These are phyloP conservation scores for Thermomucor indicae-seudaticae DNA, from an alignment of 371 early-diverging fungal genomes.

Conservation along the genomic window DNA sequence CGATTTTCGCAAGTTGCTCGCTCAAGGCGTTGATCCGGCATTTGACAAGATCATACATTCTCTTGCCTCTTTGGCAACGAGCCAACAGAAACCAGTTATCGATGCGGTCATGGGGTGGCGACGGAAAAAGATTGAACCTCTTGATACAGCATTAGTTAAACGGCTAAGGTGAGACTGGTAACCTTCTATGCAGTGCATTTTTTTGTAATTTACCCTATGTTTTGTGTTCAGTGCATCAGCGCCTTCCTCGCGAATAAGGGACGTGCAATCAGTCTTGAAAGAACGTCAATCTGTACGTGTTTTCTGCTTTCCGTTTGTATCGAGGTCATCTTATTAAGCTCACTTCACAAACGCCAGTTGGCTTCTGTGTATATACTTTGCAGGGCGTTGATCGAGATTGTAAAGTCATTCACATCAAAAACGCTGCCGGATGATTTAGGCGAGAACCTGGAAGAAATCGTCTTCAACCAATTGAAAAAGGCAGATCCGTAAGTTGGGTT, in stretches of 20 bases:
- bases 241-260: conserved; percentile 35
- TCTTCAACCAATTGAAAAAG: conserved; percentile 84
- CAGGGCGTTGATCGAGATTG: conserved; percentile 81
- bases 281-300: conserved; percentile 48
- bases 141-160: conserved; percentile 40
- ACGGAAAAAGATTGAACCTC: conserved; percentile 68
- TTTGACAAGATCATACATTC: conserved; percentile 82
- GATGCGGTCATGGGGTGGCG: conserved; percentile 92
- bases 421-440: conserved; percentile 84
- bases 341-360: conserved; percentile 47
- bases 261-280: conserved; percentile 38
- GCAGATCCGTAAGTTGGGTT: conserved; percentile 76
- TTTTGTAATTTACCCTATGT: neutral
- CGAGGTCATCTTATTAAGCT: neutral
- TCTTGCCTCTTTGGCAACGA: conserved; percentile 77
- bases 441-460: conserved; percentile 85
- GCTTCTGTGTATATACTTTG: conserved; percentile 88
- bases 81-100: conserved; percentile 84
- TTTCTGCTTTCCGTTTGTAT: neutral
- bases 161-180: conserved; percentile 35
- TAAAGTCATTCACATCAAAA: conserved; percentile 66
- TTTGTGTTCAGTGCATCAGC: conserved; percentile 29
- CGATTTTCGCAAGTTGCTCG: conserved; percentile 60
- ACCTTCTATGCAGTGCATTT: conserved; percentile 1
- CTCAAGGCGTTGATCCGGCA: conserved; percentile 67